Conservation (phyloP, 1,139 yeast species). For the Geotrichum candidum region DNA sequence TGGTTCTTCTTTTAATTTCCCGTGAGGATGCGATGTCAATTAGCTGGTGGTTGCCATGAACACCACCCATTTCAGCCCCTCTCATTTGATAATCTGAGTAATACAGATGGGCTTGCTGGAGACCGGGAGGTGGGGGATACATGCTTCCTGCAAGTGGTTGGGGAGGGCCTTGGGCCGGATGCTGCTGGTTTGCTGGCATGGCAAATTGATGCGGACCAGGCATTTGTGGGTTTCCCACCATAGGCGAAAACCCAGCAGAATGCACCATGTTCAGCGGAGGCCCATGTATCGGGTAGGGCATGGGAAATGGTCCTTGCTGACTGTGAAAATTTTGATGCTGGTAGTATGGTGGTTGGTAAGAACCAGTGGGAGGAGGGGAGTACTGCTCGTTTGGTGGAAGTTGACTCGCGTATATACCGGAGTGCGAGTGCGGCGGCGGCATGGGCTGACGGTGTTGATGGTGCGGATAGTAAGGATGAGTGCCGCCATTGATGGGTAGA, state of each 20-base stretch:
- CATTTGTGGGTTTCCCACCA: background rate
- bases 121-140: background rate
- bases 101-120: background rate
- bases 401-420: background rate
- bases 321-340: background rate
- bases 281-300: background rate
- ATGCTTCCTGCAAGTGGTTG: background rate
- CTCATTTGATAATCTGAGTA: background rate
- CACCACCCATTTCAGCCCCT: background rate
- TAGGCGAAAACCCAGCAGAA: background rate
- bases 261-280: background rate
- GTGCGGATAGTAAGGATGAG: background rate
- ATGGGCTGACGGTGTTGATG: background rate
- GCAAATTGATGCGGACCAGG: background rate
- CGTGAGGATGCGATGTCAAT: constrained; percentile 12
- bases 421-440: background rate
- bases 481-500: background rate
- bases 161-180: background rate
- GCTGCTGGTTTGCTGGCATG: background rate
- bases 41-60: too few relatives aligned
- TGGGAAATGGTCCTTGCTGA: too few relatives aligned
- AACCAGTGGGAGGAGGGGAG: background rate
- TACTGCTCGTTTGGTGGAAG: background rate
- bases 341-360: background rate
- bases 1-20: constrained; percentile 44